These are phyloP conservation scores for Fusarium abutilonis DNA, from an alignment of 2,329 filamentous ascomycete species.

Conservation along the genomic window DNA sequence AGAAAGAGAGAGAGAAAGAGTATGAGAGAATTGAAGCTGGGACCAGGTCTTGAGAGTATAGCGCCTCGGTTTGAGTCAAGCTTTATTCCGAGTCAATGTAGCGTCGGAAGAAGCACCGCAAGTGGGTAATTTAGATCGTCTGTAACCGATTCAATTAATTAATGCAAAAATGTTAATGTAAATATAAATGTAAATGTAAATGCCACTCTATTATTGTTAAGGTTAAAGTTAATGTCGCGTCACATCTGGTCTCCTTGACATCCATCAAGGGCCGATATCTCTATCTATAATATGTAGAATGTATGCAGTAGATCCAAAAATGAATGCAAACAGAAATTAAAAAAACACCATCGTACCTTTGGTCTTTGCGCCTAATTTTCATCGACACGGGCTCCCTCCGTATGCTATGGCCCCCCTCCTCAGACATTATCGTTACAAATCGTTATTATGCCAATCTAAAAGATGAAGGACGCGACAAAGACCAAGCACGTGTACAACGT, in stretches of 20 bases:
- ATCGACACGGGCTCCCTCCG: constrained; percentile 12
- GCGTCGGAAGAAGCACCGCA: neutral
- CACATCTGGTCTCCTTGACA: neutral
- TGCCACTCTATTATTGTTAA: neutral
- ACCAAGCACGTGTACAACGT: constrained; percentile 61
- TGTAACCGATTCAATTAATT: neutral
- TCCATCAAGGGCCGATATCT: neutral
- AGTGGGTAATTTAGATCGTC: neutral
- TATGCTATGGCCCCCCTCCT: constrained; percentile 1
- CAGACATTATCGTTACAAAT: constrained; percentile 42
- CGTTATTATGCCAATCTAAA: constrained; percentile 33
- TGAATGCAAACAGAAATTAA: neutral
- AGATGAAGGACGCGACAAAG: constrained; percentile 57
- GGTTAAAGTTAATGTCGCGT: too few species aligned
- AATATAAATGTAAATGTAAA: too few species aligned
- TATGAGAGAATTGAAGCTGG: neutral
- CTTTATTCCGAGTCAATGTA: constrained; percentile 13
- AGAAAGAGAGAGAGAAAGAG: too few species aligned
- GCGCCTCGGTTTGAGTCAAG: constrained; percentile 27
- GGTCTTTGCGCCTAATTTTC: constrained; percentile 10
- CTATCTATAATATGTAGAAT: constrained; percentile 1
- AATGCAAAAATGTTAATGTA: neutral
- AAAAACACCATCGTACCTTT: constrained; percentile 4
- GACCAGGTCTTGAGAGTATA: constrained; percentile 5
- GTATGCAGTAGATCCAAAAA: constrained; percentile 15